These are phyloP conservation scores for Emydomyces testavorans DNA, from an alignment of 2,329 filamentous ascomycete species.

Conservation along the genomic window DNA sequence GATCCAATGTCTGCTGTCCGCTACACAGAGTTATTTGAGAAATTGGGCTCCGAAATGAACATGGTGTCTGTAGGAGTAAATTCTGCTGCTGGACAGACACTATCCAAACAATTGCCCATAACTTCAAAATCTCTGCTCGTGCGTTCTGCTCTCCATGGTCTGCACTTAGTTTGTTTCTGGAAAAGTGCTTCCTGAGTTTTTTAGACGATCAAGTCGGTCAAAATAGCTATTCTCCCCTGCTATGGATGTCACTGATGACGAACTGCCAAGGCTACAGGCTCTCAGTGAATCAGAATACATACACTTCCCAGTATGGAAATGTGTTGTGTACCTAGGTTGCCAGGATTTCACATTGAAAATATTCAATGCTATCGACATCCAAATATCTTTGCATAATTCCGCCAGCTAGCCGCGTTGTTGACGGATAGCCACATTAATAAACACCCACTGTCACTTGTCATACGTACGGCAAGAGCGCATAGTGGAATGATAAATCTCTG, in stretches of 20 bases:
- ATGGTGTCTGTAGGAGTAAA: slow-evolving; percentile 49
- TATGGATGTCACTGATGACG: slow-evolving; percentile 57
- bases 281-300: slow-evolving; percentile 21
- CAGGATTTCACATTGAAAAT: slow-evolving; percentile 50
- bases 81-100: slow-evolving; percentile 44
- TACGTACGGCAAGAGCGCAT: slow-evolving; percentile 54
- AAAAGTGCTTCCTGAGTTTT: slow-evolving; percentile 51
- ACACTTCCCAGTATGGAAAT: background rate
- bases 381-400: slow-evolving; percentile 45
- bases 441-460: slow-evolving; percentile 46
- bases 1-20: slow-evolving; percentile 57
- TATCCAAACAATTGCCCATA: slow-evolving; percentile 44
- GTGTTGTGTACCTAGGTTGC: too few relatives aligned
- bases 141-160: slow-evolving; percentile 35
- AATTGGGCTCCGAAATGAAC: slow-evolving; percentile 46
- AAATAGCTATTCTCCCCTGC: slow-evolving; percentile 58
- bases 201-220: slow-evolving; percentile 54
- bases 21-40: slow-evolving; percentile 51
- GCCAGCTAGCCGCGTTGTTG: background rate
- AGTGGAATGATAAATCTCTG: slow-evolving; percentile 54
- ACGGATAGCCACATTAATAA: background rate
- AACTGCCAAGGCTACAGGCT: slow-evolving; percentile 50
- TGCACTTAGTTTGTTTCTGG: slow-evolving; percentile 33
- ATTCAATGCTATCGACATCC: slow-evolving; percentile 52
- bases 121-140: slow-evolving; percentile 46